Evolutionary conservation across 805 yeast species (phyloP).

Genomic region (Suhomyces canberraensis): DNA sequence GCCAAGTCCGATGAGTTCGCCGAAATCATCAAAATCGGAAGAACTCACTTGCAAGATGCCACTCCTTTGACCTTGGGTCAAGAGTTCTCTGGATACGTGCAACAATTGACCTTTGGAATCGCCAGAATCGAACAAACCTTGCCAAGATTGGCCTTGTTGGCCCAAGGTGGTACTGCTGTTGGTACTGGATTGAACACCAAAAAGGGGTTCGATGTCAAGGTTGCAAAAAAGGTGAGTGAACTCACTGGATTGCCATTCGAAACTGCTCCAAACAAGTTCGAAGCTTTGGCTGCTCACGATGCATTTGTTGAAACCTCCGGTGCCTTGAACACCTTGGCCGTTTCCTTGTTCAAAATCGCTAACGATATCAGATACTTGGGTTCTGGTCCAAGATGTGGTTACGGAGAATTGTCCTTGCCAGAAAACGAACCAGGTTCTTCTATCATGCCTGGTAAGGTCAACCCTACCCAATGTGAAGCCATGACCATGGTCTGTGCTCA

Average conservation of each 20-base stretch:
- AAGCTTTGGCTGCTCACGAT: conserved; percentile 41
- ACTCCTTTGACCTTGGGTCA: conserved; percentile 41
- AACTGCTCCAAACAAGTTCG: conserved; percentile 41
- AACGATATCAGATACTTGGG: conserved; percentile 40
- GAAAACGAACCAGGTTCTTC: conserved; percentile 42
- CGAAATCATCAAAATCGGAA: conserved; percentile 36
- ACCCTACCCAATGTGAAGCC: conserved; percentile 41
- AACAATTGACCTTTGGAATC: conserved; percentile 34
- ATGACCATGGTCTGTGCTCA: conserved; percentile 40
- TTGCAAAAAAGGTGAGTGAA: conserved; percentile 32
- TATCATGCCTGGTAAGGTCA: conserved; percentile 42
- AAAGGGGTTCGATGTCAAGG: conserved; percentile 34
- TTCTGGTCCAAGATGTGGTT: conserved; percentile 41
- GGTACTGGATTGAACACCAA: conserved; percentile 40
- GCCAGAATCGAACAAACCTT: conserved; percentile 30
- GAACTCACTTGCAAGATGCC: conserved; percentile 42
- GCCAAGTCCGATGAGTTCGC: conserved; percentile 30
- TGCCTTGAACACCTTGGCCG: conserved; percentile 37
- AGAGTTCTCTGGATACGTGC: conserved; percentile 39
- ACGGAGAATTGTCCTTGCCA: conserved; percentile 38
- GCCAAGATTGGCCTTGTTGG: conserved; percentile 33
- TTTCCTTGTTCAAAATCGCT: conserved; percentile 37
- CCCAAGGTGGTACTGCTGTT: conserved; percentile 43
- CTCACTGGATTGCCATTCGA: conserved; percentile 31
- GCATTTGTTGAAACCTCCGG: conserved; percentile 41